A percentile compares a stretch with the other conserved stretches of the same genome.
These are phyloP conservation scores for Rhododendron henanense DNA, from an alignment of 148 eudicot species.

Conservation along the genomic window DNA sequence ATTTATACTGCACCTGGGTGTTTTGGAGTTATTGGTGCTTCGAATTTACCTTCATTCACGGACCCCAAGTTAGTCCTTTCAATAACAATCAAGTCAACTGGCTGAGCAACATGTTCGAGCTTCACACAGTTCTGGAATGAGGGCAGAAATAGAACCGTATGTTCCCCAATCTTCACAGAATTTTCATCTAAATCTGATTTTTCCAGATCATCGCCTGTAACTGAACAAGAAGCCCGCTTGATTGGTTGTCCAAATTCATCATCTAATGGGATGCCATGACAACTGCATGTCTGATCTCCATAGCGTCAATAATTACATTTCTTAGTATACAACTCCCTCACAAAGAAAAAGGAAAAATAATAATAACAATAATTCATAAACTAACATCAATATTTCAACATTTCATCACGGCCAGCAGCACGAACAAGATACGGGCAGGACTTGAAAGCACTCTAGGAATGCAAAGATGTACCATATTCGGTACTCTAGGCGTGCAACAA, in stretches of 20 bases:
- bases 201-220: conserved; percentile 34
- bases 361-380: neutral
- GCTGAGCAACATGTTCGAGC: conserved; percentile 38
- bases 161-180: conserved; percentile 51
- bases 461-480: neutral
- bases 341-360: neutral
- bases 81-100: conserved; percentile 51
- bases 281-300: conserved; percentile 43
- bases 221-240: conserved; percentile 32
- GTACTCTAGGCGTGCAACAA: neutral
- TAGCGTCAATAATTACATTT: neutral
- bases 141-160: conserved; percentile 43
- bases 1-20: neutral
- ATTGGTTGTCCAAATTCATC: conserved; percentile 14
- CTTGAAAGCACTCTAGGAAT: neutral
- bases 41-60: conserved; percentile 66
- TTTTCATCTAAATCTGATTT: conserved; percentile 29
- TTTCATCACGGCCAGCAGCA: neutral
- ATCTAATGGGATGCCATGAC: conserved; percentile 43
- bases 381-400: neutral
- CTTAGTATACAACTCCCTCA: neutral
- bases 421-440: neutral
- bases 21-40: neutral
- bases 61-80: conserved; percentile 73
- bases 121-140: conserved; percentile 47